Percentiles rank a stretch among this genome's conserved stretches.
These are phyloP conservation scores for Nymphaea thermarum DNA, from an alignment of 164 flowering plant genomes.

Conservation along the genomic window DNA sequence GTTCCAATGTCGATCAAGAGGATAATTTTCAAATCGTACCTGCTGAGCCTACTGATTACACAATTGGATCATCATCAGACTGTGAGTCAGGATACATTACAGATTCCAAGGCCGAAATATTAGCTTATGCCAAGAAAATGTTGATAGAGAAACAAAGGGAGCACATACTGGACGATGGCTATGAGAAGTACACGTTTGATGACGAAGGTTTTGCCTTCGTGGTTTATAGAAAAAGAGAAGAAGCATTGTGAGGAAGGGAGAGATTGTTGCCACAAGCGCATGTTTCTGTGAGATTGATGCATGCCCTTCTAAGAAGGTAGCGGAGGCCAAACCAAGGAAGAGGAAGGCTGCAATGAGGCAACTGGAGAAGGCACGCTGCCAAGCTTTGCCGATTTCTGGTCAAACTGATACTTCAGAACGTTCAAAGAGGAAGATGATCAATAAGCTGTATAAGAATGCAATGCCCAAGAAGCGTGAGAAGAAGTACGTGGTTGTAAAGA, in stretches of 20 bases:
- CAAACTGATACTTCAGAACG: slow-evolving; percentile 67
- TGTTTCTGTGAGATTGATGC: slow-evolving; percentile 84
- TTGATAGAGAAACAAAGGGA: slow-evolving; percentile 76
- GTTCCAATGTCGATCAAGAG: slow-evolving; percentile 13
- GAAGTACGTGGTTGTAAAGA: slow-evolving; percentile 91
- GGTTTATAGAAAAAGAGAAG: slow-evolving; percentile 84
- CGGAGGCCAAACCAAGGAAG: slow-evolving; percentile 83
- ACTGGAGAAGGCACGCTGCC: slow-evolving; percentile 76
- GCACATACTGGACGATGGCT: slow-evolving; percentile 73
- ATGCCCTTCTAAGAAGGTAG: slow-evolving; percentile 91
- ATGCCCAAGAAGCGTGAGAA: slow-evolving; percentile 58
- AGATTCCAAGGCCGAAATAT: slow-evolving; percentile 57
- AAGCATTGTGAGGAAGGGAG: slow-evolving; percentile 77
- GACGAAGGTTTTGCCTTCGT: slow-evolving; percentile 70
- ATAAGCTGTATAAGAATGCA: slow-evolving; percentile 75
- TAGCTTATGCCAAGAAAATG: slow-evolving; percentile 82
- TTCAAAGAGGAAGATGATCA: slow-evolving; percentile 70
- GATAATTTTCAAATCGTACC: slow-evolving; percentile 89
- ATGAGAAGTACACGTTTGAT: slow-evolving; percentile 73
- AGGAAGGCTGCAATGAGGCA: slow-evolving; percentile 63
- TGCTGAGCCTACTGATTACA: slow-evolving; percentile 67
- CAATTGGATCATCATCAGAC: slow-evolving; percentile 32
- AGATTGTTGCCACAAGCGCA: slow-evolving; percentile 72
- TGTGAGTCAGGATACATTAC: slow-evolving; percentile 57
- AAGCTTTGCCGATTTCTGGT: slow-evolving; percentile 74